phyloP scores from a whole-genome alignment of 768 basidiomycete genomes.

The Panaeolus cyanescens region DNA sequence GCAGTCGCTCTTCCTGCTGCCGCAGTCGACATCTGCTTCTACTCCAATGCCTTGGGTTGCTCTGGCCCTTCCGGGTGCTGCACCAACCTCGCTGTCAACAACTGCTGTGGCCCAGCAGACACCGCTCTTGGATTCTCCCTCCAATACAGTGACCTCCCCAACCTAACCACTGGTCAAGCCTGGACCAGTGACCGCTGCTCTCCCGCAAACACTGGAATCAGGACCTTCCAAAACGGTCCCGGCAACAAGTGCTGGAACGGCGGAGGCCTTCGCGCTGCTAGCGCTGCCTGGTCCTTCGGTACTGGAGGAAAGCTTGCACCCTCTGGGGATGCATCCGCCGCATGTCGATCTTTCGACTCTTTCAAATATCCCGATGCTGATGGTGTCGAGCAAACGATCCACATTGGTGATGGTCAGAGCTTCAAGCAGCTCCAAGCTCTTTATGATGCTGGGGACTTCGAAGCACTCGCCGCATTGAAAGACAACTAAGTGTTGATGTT shows the following conservation, averaged over 20 bases:
- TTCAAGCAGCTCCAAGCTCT: not conserved
- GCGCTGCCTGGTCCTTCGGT: not conserved
- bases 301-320: not conserved
- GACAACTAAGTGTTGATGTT: not conserved
- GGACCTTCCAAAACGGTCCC: not conserved
- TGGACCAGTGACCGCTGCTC: not conserved
- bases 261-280: not conserved
- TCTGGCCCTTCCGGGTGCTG: not conserved
- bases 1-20: too few species aligned
- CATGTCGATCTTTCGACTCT: not conserved
- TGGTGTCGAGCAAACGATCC: not conserved
- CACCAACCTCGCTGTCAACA: not conserved
- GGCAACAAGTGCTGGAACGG: not conserved
- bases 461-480: not conserved
- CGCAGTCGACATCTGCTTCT: not conserved
- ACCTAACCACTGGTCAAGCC: not conserved
- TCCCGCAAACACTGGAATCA: not conserved
- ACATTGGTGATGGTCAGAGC: not conserved
- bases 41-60: not conserved
- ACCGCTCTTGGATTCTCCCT: not conserved
- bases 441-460: not conserved
- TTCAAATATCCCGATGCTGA: not conserved
- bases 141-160: not conserved
- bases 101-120: not conserved
- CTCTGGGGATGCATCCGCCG: not conserved